A percentile compares a stretch with the other conserved stretches of the same genome.
phyloP scores from a whole-genome alignment of 2,329 filamentous ascomycete species.

The Parastagonospora avenae region DNA sequence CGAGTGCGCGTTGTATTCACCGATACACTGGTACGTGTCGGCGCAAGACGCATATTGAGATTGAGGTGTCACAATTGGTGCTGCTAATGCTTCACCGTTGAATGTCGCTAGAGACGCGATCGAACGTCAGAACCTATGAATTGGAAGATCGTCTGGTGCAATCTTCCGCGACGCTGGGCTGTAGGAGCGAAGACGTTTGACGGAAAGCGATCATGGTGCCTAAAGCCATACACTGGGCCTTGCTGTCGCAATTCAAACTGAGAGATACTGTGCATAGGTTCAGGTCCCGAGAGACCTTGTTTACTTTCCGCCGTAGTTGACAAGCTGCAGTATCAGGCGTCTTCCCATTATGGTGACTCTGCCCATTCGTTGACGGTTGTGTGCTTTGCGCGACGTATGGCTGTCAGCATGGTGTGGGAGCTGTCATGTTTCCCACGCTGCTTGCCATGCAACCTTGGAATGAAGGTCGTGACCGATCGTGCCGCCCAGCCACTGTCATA shows the following conservation, averaged over 20 bases:
- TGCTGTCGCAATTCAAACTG: too few relatives aligned
- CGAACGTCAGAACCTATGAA: neutral
- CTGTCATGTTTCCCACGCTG: constrained; percentile 5
- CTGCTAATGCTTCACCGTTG: neutral
- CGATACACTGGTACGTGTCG: neutral
- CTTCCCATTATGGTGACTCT: neutral
- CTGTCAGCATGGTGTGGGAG: constrained; percentile 1
- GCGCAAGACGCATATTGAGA: constrained; percentile 2
- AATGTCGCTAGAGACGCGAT: neutral
- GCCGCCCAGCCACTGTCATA: neutral
- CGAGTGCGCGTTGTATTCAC: constrained; percentile 1
- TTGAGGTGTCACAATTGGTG: neutral
- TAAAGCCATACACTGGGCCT: neutral
- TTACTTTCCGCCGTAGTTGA: too few relatives aligned
- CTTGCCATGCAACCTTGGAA: constrained; percentile 4
- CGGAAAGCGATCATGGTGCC: neutral
- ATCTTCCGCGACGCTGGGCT: neutral
- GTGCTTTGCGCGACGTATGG: neutral
- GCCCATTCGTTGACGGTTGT: neutral
- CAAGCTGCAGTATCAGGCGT: neutral
- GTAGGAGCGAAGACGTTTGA: neutral
- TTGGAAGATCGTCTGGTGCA: neutral
- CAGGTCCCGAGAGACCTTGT: too few relatives aligned
- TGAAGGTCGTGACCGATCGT: neutral
- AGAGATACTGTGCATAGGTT: too few relatives aligned